Evolutionary conservation across 805 yeast genomes (phyloP), one percentile per base, ranked within the genome.

Genomic region (Nematodospora valgi): DNA sequence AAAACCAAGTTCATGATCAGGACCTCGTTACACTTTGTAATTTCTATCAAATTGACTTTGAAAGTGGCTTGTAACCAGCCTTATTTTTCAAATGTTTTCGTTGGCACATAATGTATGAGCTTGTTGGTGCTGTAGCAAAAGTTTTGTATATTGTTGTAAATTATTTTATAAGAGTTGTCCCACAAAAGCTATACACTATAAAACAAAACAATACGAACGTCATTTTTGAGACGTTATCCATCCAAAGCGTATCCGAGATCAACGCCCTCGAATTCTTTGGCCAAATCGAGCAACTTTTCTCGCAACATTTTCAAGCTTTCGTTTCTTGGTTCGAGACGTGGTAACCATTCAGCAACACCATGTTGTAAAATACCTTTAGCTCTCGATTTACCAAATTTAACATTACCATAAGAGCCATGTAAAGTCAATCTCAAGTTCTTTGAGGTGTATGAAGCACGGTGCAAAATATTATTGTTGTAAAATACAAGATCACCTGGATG

Each of bases 351-450:
- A 6, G 64, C 68, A 4, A 71, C 75, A 1, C 77, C 78, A 42
- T 71, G 76, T 48, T 72, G 78, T 31, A 72, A 60, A n/a, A 72
- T 62, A n/a, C 75, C 72, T 41, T 59, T 62, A 3, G 78, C 76
- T 38, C 78, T 54, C 10, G 56, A 44, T 35, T 55, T 53, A 5
- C 76, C 77, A 35, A 51, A 50, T 23, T 59, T 55, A 15, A 40
- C 56, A 41, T 68, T 70, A 4, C 78, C 78, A 41, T 71, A 70
- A 2, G 74, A 65, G 0, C 77, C 78, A 47, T 72, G 78, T 17
- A 72, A 48, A 0, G 77, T 72, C 35, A 70, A 54, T 32, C 78
- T 53, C 35, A 55, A 58, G 22, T 55, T 49, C 19, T 54, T 49
- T 21, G 71, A 51, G 6, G 57, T 52, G 44, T 72, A 72, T 23